phyloP scores from a whole-genome alignment of 2,329 filamentous ascomycete genomes.

The Penicillium brevicompactum region DNA sequence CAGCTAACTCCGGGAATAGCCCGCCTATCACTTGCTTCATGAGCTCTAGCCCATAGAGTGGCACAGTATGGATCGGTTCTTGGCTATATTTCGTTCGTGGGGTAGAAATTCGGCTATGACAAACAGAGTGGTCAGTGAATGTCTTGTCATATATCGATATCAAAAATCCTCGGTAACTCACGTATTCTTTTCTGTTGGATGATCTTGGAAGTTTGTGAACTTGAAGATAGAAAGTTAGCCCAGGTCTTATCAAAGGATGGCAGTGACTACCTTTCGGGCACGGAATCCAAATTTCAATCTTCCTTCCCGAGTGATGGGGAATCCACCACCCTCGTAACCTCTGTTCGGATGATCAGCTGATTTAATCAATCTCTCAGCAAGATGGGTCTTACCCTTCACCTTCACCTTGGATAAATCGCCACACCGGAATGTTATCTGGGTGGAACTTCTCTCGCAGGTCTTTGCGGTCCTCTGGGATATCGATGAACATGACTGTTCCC shows the following conservation, averaged over 20 bases:
- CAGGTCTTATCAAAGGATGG: conserved; percentile 1
- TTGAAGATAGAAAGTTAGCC: not conserved
- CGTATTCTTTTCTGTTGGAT: not conserved
- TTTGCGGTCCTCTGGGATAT: conserved; percentile 24
- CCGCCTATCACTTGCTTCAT: conserved; percentile 27
- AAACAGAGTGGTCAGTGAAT: not conserved
- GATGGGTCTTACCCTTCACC: conserved; percentile 11
- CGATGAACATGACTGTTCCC: conserved; percentile 39
- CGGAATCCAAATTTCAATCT: conserved; percentile 30
- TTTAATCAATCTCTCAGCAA: not conserved
- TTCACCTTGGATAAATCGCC: conserved; percentile 24
- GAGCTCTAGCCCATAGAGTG: conserved; percentile 22
- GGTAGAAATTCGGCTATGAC: not conserved
- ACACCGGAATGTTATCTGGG: conserved; percentile 40
- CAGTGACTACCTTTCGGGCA: conserved; percentile 12
- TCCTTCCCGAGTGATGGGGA: conserved; percentile 26
- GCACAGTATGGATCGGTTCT: conserved; percentile 25
- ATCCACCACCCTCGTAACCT: conserved; percentile 23
- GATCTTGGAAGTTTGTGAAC: not conserved
- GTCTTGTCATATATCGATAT: too few relatives aligned
- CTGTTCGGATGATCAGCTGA: not conserved
- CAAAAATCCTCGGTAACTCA: not conserved
- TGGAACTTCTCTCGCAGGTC: conserved; percentile 38
- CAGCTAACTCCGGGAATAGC: conserved; percentile 1
- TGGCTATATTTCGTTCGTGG: conserved; percentile 19